Conservation (phyloP, 2,329 filamentous ascomycete species). For the Botryotinia globosa region DNA sequence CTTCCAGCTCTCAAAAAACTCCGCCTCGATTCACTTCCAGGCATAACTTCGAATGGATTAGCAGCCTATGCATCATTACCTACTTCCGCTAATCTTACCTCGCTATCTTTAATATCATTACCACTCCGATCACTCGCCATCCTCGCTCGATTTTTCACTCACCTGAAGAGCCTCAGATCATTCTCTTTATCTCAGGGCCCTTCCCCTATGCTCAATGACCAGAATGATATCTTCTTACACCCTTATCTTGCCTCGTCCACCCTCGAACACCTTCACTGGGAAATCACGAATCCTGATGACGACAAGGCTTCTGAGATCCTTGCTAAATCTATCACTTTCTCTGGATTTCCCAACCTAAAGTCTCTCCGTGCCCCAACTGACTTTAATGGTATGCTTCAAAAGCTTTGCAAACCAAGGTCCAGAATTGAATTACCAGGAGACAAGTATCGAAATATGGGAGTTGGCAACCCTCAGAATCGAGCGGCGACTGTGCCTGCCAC, state of each 20-base stretch:
- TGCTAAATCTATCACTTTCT: slow-evolving; percentile 58
- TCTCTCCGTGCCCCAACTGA: slow-evolving; percentile 65
- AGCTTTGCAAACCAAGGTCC: slow-evolving; percentile 54
- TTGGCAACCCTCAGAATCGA: slow-evolving; percentile 28
- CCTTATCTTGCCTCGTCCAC: slow-evolving; percentile 59
- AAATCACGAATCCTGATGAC: slow-evolving; percentile 45
- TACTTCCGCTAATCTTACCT: slow-evolving; percentile 46
- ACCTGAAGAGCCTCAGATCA: slow-evolving; percentile 48
- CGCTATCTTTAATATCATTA: slow-evolving; percentile 55
- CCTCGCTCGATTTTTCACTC: slow-evolving; percentile 57
- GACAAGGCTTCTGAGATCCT: slow-evolving; percentile 59
- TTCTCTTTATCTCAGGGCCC: slow-evolving; percentile 56
- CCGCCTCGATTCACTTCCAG: slow-evolving; percentile 53
- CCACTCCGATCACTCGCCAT: slow-evolving; percentile 55
- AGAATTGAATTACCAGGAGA: slow-evolving; percentile 34
- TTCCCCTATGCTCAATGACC: slow-evolving; percentile 54
- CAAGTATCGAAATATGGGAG: slow-evolving; percentile 31
- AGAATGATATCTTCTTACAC: slow-evolving; percentile 59
- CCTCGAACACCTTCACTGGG: slow-evolving; percentile 59
- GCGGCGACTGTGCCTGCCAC: slow-evolving; percentile 25
- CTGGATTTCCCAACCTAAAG: slow-evolving; percentile 61
- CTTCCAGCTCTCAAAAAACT: slow-evolving; percentile 55
- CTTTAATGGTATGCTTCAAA: slow-evolving; percentile 66
- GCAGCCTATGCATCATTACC: slow-evolving; percentile 54
- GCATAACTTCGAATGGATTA: slow-evolving; percentile 55